Conservation (phyloP, 2,329 filamentous ascomycete species). For the Cercospora nicotianae region DNA sequence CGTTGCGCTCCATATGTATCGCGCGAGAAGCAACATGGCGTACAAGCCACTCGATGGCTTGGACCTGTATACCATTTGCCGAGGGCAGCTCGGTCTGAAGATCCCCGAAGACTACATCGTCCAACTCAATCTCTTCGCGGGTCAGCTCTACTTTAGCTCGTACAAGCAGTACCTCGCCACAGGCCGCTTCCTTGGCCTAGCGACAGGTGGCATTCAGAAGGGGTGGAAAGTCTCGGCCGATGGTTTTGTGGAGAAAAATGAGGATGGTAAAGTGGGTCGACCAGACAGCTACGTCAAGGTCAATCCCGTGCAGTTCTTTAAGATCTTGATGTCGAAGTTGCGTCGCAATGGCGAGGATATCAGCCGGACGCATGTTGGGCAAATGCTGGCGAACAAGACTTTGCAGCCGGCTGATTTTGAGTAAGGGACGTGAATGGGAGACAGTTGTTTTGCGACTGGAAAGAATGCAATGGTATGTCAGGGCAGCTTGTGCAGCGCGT, state of each 20-base stretch:
- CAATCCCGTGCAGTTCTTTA: conserved; percentile 31
- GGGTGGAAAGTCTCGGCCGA: conserved; percentile 25
- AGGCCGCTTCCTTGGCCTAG: conserved; percentile 56
- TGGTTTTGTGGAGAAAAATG: conserved; percentile 29
- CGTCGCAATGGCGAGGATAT: conserved; percentile 30
- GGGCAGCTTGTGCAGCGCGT: background rate
- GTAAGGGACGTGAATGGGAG: background rate
- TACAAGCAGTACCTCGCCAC: conserved; percentile 56
- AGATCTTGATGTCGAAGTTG: conserved; percentile 27
- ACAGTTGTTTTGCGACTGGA: background rate
- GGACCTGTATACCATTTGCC: conserved; percentile 46
- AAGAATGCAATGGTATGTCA: background rate
- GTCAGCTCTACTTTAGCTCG: conserved; percentile 62
- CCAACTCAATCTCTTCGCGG: conserved; percentile 66
- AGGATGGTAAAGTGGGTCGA: conserved; percentile 18
- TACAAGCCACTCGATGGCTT: conserved; percentile 48
- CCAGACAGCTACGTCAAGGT: conserved; percentile 14
- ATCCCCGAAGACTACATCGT: conserved; percentile 39
- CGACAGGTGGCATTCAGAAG: background rate
- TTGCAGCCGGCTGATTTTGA: background rate
- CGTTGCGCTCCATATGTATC: conserved; percentile 53
- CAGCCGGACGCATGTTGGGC: conserved; percentile 33
- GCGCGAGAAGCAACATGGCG: conserved; percentile 46
- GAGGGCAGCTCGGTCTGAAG: background rate
- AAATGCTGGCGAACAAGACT: conserved; percentile 20